phyloP scores from a whole-genome alignment of 768 basidiomycete species.

The Podaxis carcinomalis region DNA sequence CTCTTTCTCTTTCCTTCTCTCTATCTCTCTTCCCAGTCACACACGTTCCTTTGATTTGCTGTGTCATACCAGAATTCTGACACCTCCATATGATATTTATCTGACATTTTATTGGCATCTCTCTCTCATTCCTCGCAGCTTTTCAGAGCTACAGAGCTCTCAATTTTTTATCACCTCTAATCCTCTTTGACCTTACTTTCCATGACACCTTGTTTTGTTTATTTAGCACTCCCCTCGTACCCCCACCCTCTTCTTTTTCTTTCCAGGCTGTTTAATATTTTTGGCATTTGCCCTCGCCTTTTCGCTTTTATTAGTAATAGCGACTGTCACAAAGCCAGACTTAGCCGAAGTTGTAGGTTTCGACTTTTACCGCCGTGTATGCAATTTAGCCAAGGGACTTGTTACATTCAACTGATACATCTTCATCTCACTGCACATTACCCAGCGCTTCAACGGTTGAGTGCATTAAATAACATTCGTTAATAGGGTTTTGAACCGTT shows the following conservation, averaged over 20 bases:
- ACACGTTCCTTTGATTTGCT: constrained; percentile 16
- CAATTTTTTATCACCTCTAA: background rate
- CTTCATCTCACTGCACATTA: too few species aligned
- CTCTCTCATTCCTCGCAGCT: background rate
- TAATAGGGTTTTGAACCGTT: background rate
- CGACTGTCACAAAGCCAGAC: constrained; percentile 6
- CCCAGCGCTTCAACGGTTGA: too few species aligned
- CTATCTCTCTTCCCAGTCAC: constrained; percentile 13
- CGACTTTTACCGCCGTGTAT: background rate
- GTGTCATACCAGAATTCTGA: constrained; percentile 11
- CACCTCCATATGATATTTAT: constrained; percentile 10
- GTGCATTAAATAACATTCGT: too few species aligned
- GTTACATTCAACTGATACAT: constrained; percentile 1
- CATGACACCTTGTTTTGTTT: constrained; percentile 10
- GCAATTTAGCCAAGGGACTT: constrained; percentile 9
- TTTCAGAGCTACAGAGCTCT: background rate
- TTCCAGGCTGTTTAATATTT: constrained; percentile 1
- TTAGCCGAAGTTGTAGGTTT: background rate
- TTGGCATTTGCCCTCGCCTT: background rate
- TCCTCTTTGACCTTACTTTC: constrained; percentile 7
- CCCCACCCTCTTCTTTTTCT: constrained; percentile 2
- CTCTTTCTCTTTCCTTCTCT: constrained; percentile 18
- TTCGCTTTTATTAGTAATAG: constrained; percentile 7
- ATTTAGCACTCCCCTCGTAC: constrained; percentile 2
- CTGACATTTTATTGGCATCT: constrained; percentile 8